These are phyloP conservation scores for Claviceps paspali DNA, from an alignment of 2,329 filamentous ascomycete genomes.

Conservation along the genomic window DNA sequence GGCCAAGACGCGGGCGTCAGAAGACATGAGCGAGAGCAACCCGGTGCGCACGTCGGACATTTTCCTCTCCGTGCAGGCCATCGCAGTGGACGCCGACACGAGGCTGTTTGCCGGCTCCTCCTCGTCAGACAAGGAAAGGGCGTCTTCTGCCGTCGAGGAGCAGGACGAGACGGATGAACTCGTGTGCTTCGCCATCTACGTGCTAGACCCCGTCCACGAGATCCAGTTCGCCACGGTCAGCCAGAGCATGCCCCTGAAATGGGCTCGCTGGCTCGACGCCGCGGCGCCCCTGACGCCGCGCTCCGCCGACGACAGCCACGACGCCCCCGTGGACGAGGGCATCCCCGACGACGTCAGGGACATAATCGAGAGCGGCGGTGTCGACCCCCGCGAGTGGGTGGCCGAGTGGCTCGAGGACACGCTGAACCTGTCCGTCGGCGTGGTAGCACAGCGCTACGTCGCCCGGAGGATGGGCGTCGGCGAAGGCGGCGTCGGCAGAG, in stretches of 20 bases:
- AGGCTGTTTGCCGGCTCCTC: constrained; percentile 52
- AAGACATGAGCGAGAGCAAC: constrained; percentile 68
- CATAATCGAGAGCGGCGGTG: constrained; percentile 58
- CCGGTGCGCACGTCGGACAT: constrained; percentile 87
- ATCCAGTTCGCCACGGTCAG: constrained; percentile 76
- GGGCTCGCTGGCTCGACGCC: constrained; percentile 85
- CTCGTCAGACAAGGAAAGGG: constrained; percentile 37
- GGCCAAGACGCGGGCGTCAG: constrained; percentile 64
- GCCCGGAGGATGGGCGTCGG: constrained; percentile 92
- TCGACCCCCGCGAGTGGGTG: constrained; percentile 93
- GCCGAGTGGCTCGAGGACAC: constrained; percentile 93
- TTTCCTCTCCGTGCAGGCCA: constrained; percentile 87
- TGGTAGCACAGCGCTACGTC: constrained; percentile 90
- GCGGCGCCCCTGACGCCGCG: constrained; percentile 40
- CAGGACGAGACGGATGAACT: constrained; percentile 42
- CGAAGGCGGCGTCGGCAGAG: constrained; percentile 51
- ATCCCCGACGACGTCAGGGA: constrained; percentile 74
- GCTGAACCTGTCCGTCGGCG: constrained; percentile 60
- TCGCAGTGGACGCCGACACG: constrained; percentile 47
- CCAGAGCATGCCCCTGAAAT: constrained; percentile 68
- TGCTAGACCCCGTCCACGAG: constrained; percentile 78
- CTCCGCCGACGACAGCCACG: constrained; percentile 31
- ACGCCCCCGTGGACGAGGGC: constrained; percentile 19
- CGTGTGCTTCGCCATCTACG: constrained; percentile 61
- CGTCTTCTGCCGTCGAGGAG: constrained; percentile 35